Conservation (phyloP, 2,329 filamentous ascomycete species). For the Fusarium continuum region DNA sequence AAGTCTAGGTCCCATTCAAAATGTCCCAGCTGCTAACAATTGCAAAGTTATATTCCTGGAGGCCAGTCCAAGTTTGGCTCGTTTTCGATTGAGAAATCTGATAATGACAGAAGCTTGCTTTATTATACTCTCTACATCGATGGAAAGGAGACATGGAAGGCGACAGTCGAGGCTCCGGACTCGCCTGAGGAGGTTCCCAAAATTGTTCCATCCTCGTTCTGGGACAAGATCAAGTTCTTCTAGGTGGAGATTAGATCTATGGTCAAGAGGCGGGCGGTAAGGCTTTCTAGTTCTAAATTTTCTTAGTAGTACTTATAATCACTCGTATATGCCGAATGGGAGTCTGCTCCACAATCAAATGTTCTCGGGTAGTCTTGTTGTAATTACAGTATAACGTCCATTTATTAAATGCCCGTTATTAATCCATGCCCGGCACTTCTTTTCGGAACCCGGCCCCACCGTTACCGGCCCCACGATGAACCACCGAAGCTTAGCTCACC, state of each 20-base stretch:
- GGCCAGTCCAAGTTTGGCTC: conserved; percentile 88
- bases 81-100: conserved; percentile 74
- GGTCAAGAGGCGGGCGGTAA: background rate
- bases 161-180: conserved; percentile 58
- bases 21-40: background rate
- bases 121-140: conserved; percentile 86
- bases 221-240: conserved; percentile 53
- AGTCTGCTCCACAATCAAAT: too few species aligned
- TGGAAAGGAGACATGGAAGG: conserved; percentile 80
- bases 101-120: conserved; percentile 70
- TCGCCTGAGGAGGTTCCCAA: conserved; percentile 41
- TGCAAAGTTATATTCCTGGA: conserved; percentile 74
- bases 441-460: conserved; percentile 17
- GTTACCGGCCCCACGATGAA: conserved; percentile 7
- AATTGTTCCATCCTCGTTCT: conserved; percentile 53
- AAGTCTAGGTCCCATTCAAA: conserved; percentile 50
- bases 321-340: background rate
- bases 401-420: background rate
- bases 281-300: background rate
- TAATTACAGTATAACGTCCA: background rate
- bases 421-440: background rate
- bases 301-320: conserved; percentile 4
- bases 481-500: conserved; percentile 37
- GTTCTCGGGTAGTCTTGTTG: too few species aligned
- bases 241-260: background rate